Evolutionary conservation across 805 yeast genomes (phyloP), one percentile per base, ranked within the genome.

Genomic region (Wickerhamomyces bovis): DNA sequence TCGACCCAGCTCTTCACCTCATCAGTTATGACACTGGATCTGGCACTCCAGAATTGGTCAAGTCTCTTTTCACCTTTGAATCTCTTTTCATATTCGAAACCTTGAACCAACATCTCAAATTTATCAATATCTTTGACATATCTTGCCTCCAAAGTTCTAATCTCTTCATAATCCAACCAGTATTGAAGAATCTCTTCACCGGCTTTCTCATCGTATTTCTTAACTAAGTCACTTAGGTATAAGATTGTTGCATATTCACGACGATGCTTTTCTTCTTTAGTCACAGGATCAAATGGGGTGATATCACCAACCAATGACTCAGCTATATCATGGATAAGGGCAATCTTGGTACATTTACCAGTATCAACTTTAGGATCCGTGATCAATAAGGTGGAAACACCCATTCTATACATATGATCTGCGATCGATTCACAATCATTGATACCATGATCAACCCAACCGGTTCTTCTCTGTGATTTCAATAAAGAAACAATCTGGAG

Each of bases 341-440:
- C 89, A 45, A 92, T 89, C 66, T 85, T 84, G 43, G 82, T 84
- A 70, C 97, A 89, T 55, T 78, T 78, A 49, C 77, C 74, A 22
- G 77, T 70, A 64, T 86, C 80, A 28, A 85, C 71, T 2, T 70
- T 65, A n/a, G 66, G 64, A 43, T 74, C 67, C 25, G 68, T 66
- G 39, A 88, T 74, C 21, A 89, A 65, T 84, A 89, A 78, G 20
- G 92, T 73, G 39, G 89, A 79, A 19, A 90, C 70, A 6, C 89
- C 80, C 97, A 92, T 90, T 47, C 99, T 74, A 63, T 92, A 90
- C 96, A 90, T 90, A 65, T 92, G 97, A 66, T 90, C 97, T n/a
- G 88, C 77, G 44, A 89, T 89, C 44, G 85, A 78, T 65, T 89
- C 76, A 54, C 75, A 69, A 2, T 63, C 58, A 3, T 47, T 41